A percentile compares a stretch with the other conserved stretches of the same genome.
Evolutionary conservation across 176 grass and related monocot species (phyloP).

Genomic region (Pontederia paniculata): DNA sequence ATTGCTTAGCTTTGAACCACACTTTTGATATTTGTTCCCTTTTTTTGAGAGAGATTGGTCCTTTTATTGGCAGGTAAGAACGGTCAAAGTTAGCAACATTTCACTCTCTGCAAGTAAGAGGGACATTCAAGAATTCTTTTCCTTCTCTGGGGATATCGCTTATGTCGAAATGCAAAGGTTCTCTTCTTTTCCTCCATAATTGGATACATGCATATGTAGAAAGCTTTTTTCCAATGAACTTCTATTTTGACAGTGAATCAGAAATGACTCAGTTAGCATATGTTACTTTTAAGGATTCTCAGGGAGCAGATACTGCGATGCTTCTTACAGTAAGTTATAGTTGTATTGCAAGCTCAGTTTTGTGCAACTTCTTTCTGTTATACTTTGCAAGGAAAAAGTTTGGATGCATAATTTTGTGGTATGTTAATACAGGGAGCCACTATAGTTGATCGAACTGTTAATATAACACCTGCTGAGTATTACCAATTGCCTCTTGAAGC

Average conservation of each 20-base stretch:
- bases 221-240: neutral
- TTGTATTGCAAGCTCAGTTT: constrained; percentile 12
- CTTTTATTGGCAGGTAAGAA: constrained; percentile 40
- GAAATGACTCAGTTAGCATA: constrained; percentile 82
- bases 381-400: neutral
- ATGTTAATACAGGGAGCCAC: constrained; percentile 66
- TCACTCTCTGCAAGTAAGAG: constrained; percentile 66
- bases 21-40: neutral
- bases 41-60: no score
- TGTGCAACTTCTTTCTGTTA: neutral
- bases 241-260: constrained; percentile 51
- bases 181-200: neutral
- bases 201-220: neutral
- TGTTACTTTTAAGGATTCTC: constrained; percentile 81
- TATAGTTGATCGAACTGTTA: constrained; percentile 73
- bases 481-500: constrained; percentile 76
- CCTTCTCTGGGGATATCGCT: constrained; percentile 90
- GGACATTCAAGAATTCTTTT: constrained; percentile 93
- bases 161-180: constrained; percentile 96
- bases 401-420: neutral
- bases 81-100: constrained; percentile 83
- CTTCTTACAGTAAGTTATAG: constrained; percentile 69
- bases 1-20: neutral
- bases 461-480: constrained; percentile 64
- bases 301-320: constrained; percentile 89